Percentiles rank a stretch among this genome's conserved stretches.
Evolutionary conservation across 176 grass and related monocot genomes (phyloP).

Genomic region (bread wheat (Triticum aestivum)): IWGSC_CS_RefSeq_v2.1 NC_057810.1:5631331-5631830

Average conservation of each 20-base stretch:
- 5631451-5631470: no score
- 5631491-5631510: no score
- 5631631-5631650: constrained; percentile 8
- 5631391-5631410: no score
- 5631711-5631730: neutral
- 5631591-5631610: neutral
- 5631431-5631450: no score
- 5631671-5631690: neutral
- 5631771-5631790: neutral
- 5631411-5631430: no score
- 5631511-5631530: neutral
- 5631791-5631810: no score
- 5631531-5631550: neutral
- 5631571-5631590: constrained; percentile 20
- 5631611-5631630: neutral
- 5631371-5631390: no score
- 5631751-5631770: constrained; percentile 6
- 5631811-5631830: neutral
- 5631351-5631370: no score
- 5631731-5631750: neutral
- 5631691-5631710: neutral
- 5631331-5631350: no score
- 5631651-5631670: neutral
- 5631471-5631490: no score
- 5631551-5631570: constrained; percentile 6